Evolutionary conservation across 495 filamentous ascomycete species (phyloP), one percentile per base, ranked within the genome.

Genomic region (Articulospora tetracladia): DNA sequence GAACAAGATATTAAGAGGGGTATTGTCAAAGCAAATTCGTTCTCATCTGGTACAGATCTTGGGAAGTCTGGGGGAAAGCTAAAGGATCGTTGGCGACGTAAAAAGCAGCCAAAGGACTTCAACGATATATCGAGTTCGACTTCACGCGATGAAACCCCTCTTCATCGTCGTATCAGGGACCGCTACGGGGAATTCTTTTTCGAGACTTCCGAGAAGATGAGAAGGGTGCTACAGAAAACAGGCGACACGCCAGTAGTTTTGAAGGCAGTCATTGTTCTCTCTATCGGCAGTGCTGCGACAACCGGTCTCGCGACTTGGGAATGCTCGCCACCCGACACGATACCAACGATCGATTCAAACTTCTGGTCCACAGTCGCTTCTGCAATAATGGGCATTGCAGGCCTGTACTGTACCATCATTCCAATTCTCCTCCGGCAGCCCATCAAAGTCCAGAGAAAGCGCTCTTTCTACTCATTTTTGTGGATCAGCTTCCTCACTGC

Each of bases 321-420:
- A 36, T 55, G 52, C 52, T 34, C 52, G 15, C 13, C 52, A 20
- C 27, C 52, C 15, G n/a, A 22, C 8, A 34, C 3, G 6, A 32
- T 55, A 3, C 52, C 52, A 2, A 32, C 32, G 13, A 22, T 55
- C 25, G 52, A 55, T 27, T 28, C 20, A 20, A 36, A 36, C 20
- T 55, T 55, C 52, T 34, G 23, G 13, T 55, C 32, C 4, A 55
- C 52, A 7, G 4, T 55, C 19, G 25, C 52, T 19, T 39, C 26
- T 13, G 13, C 52, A 28, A 3, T 39, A 4, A 36, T 55, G 11
- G 26, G 27, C 12, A 32, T 55, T 6, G 52, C 52, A 19, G 28
- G 52, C 20, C 52, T 55, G 25, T 55, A 55, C 19, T 55, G 52
- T 24, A 55, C 32, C 25, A 55, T 55, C 26, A 34, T 55, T 19